Evolutionary conservation across 371 early-diverging fungal species (phyloP).

Genomic region (Apophysomyces trapeziformis): DNA sequence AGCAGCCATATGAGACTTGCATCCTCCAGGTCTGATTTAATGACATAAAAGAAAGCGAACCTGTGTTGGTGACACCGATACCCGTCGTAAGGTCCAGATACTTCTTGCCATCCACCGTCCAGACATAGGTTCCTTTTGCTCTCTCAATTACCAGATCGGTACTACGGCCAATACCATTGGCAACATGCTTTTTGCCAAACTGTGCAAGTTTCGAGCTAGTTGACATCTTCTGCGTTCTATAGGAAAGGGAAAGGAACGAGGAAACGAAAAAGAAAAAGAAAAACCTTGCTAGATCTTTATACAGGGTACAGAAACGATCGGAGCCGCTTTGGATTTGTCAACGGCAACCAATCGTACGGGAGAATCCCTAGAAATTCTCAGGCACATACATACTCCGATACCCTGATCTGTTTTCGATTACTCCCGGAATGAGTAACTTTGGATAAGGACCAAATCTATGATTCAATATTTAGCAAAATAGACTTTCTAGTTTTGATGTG

Average conservation of each 20-base stretch:
- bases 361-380: background rate
- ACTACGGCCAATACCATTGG: constrained; percentile 52
- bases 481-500: no score
- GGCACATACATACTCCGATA: background rate
- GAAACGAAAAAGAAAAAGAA: background rate
- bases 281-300: background rate
- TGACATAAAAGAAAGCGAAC: constrained; percentile 23
- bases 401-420: no score
- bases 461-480: no score
- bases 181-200: constrained; percentile 53
- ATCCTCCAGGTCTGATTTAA: background rate
- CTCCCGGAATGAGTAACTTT: no score
- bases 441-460: no score
- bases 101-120: constrained; percentile 52
- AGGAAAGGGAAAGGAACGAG: background rate
- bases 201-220: constrained; percentile 42
- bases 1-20: background rate
- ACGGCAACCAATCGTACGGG: background rate
- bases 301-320: background rate
- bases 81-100: constrained; percentile 63
- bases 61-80: constrained; percentile 63
- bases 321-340: constrained; percentile 8
- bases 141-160: constrained; percentile 56
- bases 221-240: constrained; percentile 22
- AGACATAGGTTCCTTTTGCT: constrained; percentile 55